Evolutionary conservation across 1,284 basidiomycete genomes (phyloP).

Genomic region (Rhodofomes roseus): DNA sequence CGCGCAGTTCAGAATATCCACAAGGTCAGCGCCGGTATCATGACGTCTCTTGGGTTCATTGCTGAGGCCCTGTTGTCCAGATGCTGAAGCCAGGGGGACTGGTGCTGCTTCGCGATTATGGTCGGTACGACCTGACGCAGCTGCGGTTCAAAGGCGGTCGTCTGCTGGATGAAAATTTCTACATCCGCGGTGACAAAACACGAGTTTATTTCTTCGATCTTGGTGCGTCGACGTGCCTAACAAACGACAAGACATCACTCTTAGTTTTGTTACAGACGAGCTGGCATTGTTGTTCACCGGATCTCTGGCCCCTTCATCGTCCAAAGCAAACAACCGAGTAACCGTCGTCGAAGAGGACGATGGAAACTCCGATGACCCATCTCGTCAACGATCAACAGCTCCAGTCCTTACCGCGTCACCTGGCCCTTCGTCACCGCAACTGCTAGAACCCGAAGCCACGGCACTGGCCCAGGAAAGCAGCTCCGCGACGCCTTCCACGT

Average conservation of each 20-base stretch:
- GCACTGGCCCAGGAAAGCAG: background rate
- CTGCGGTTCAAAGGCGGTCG: constrained; percentile 88
- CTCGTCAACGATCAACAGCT: background rate
- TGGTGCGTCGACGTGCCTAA: constrained; percentile 39
- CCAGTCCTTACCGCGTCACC: background rate
- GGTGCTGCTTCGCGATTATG: constrained; percentile 91
- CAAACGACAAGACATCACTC: background rate
- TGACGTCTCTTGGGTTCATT: background rate
- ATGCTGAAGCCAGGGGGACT: constrained; percentile 89
- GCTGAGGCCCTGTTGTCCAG: constrained; percentile 35
- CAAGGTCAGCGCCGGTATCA: constrained; percentile 38
- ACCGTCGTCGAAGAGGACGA: constrained; percentile 36
- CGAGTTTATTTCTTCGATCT: constrained; percentile 93
- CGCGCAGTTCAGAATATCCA: constrained; percentile 84
- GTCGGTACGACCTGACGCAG: constrained; percentile 91
- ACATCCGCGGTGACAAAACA: constrained; percentile 94
- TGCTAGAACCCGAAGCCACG: background rate
- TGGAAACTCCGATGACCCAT: constrained; percentile 22
- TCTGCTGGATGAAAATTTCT: constrained; percentile 90
- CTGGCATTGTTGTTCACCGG: constrained; percentile 78
- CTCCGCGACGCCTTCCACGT: background rate
- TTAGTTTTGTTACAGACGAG: constrained; percentile 54
- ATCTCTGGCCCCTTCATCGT: constrained; percentile 33
- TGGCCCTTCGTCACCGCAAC: background rate
- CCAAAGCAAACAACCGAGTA: constrained; percentile 27